Evolutionary conservation across 2,329 filamentous ascomycete genomes (phyloP), one percentile per base, ranked within the genome.

Genomic region (Setomelanomma holmii): DNA sequence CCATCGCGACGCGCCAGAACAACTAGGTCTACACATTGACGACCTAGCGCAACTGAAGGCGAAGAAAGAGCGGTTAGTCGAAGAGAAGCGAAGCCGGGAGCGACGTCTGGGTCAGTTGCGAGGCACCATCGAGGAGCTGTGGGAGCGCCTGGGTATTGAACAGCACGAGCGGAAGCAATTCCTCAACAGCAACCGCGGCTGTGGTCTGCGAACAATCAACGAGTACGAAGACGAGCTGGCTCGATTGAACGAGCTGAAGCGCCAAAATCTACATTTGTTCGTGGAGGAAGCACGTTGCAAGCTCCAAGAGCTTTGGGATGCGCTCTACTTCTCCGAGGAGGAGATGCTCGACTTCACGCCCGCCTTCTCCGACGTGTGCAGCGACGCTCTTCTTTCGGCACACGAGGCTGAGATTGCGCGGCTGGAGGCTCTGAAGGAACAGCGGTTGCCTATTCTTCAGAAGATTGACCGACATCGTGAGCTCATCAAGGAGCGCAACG

Each of bases 281-380:
- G 91, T 99, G 10, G 95, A 98, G 73, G 95, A 99, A 78, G 89
- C 93, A 17, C 86, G 96, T 35, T 90, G 87, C 76, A 91, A 90
- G 71, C 83, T 99, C 10, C 93, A 98, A 74, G 93, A 96, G 69
- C 85, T 99, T 0, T 99, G 96, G 95, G 95, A 99, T 71, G 82
- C 86, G 0, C 79, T 99, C 1, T 98, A 95, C 79, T 93, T 96
- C 70, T 96, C 91, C 0, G 95, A 99, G 72, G 95, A 99, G 68
- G 95, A 99, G 78, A 98, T 98, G 93, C 85, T 98, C 50, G 93
- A 97, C 63, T 99, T 99, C 65, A 95, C 93, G 0, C 95, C 96
- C 0, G 95, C 93, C 36, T 98, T 98, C 73, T 96, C 92, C 40
- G 95, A 98, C 71, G 93, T 97, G 17, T 97, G 96, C 77, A 97